Percentiles rank a stretch among this genome's conserved stretches.
Evolutionary conservation across 108 stramenopile species (phyloP).

Genomic region (Skeletonema marinoi): DNA sequence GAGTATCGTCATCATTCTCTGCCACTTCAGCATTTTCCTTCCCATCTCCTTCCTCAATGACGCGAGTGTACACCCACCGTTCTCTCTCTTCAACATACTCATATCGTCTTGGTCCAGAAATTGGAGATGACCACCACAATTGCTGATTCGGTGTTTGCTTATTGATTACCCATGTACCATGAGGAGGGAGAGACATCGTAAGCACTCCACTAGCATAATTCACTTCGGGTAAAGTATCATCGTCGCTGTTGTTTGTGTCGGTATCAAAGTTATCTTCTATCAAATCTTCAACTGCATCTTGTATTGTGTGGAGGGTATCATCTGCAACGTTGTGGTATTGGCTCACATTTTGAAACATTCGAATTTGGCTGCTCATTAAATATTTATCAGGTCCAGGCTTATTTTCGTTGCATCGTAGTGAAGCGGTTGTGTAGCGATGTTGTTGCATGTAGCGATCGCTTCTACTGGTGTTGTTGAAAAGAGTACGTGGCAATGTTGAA

Average conservation of each 20-base stretch:
- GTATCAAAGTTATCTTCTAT: constrained; percentile 74
- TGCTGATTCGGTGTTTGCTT: constrained; percentile 96
- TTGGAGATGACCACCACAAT: constrained; percentile 89
- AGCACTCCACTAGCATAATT: constrained; percentile 76
- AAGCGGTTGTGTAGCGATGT: background rate
- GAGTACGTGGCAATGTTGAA: background rate
- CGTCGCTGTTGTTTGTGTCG: constrained; percentile 14
- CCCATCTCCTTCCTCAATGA: constrained; percentile 33
- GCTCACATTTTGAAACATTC: constrained; percentile 65
- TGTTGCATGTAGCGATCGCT: background rate
- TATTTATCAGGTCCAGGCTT: background rate
- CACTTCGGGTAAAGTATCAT: constrained; percentile 61
- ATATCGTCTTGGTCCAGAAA: constrained; percentile 91
- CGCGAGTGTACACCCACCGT: constrained; percentile 77
- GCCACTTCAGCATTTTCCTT: background rate
- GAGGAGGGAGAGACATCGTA: constrained; percentile 70
- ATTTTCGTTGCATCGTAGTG: background rate
- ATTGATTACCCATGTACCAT: constrained; percentile 95
- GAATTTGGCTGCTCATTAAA: constrained; percentile 3
- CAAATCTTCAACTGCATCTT: constrained; percentile 83
- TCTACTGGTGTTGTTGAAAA: background rate
- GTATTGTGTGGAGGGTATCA: constrained; percentile 83
- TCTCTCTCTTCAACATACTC: constrained; percentile 71
- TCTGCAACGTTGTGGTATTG: constrained; percentile 89
- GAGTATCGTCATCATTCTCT: constrained; percentile 29